These are phyloP conservation scores for Samsoniella hepiali DNA, from an alignment of 2,329 filamentous ascomycete species.

Conservation along the genomic window DNA sequence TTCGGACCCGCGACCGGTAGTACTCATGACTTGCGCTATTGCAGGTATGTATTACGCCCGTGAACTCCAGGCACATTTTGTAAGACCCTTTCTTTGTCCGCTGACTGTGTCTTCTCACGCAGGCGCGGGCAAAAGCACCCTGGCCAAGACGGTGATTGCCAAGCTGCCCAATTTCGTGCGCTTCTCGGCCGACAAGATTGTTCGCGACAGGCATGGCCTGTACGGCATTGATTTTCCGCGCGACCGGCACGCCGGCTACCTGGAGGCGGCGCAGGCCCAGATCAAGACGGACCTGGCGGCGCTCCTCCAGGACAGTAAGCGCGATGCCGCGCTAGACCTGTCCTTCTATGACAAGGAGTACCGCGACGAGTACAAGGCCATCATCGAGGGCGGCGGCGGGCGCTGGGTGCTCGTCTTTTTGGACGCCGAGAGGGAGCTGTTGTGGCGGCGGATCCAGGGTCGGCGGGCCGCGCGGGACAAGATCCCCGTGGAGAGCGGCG, in stretches of 20 bases:
- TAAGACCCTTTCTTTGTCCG: not conserved
- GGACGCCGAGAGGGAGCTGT: slow-evolving; percentile 26
- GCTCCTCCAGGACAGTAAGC: slow-evolving; percentile 20
- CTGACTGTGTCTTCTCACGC: not conserved
- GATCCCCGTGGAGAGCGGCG: not conserved
- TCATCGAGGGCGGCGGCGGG: slow-evolving; percentile 26
- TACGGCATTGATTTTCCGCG: slow-evolving; percentile 16
- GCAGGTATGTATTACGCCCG: not conserved
- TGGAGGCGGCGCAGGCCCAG: slow-evolving; percentile 9
- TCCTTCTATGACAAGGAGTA: slow-evolving; percentile 32
- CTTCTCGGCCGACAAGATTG: slow-evolving; percentile 11
- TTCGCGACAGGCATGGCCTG: slow-evolving; percentile 14
- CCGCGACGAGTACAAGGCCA: slow-evolving; percentile 29
- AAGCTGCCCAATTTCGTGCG: slow-evolving; percentile 11
- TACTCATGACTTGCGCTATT: slow-evolving; percentile 18
- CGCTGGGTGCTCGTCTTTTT: slow-evolving; percentile 31
- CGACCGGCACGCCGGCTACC: slow-evolving; percentile 10
- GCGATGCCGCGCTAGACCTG: slow-evolving; percentile 31
- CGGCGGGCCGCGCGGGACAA: slow-evolving; percentile 24
- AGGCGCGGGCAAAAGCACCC: slow-evolving; percentile 18
- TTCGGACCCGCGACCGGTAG: not conserved
- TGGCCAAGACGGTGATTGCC: slow-evolving; percentile 13
- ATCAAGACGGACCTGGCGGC: slow-evolving; percentile 16
- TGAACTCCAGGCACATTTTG: not conserved
- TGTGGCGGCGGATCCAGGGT: slow-evolving; percentile 31